Percentiles rank a stretch among this genome's conserved stretches.
phyloP scores from a whole-genome alignment of 1,284 basidiomycete species.

The Vanrija humicola region DNA sequence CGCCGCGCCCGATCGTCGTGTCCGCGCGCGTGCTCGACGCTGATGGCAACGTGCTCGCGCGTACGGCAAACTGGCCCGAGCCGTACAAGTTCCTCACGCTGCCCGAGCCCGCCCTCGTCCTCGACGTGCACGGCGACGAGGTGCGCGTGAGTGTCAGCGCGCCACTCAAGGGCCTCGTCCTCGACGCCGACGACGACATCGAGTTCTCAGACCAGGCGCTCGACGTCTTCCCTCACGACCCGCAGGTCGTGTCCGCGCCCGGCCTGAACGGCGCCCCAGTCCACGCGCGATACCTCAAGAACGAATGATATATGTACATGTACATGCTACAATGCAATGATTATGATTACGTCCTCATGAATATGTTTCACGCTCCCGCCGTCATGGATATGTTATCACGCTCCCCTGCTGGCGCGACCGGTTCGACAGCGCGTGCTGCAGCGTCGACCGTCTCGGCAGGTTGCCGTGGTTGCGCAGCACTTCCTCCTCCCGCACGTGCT shows the following conservation, averaged over 20 bases:
- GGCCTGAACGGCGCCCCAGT: conserved; percentile 51
- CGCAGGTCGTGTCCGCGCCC: conserved; percentile 58
- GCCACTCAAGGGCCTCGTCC: conserved; percentile 77
- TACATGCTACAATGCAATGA: too few species aligned
- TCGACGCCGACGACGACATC: conserved; percentile 60
- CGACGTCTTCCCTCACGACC: conserved; percentile 76
- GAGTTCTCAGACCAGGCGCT: conserved; percentile 74
- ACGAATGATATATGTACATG: background rate
- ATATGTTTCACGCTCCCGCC: too few species aligned
- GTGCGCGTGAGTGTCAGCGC: conserved; percentile 57
- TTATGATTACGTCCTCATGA: too few species aligned
- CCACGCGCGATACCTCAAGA: background rate
- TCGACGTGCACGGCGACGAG: conserved; percentile 54
- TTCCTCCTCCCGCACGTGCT: conserved; percentile 29
- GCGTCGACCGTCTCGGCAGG: conserved; percentile 20
- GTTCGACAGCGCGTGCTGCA: background rate
- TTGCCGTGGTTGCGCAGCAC: conserved; percentile 29
- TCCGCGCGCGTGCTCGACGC: conserved; percentile 61
- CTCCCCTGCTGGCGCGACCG: background rate
- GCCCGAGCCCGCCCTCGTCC: conserved; percentile 58
- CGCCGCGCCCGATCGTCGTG: conserved; percentile 64
- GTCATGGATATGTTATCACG: too few species aligned
- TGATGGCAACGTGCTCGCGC: conserved; percentile 58
- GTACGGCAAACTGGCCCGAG: conserved; percentile 69
- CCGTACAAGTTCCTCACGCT: conserved; percentile 85